Evolutionary conservation across 768 basidiomycete genomes (phyloP).

Genomic region (Lactarius deliciosus): DNA sequence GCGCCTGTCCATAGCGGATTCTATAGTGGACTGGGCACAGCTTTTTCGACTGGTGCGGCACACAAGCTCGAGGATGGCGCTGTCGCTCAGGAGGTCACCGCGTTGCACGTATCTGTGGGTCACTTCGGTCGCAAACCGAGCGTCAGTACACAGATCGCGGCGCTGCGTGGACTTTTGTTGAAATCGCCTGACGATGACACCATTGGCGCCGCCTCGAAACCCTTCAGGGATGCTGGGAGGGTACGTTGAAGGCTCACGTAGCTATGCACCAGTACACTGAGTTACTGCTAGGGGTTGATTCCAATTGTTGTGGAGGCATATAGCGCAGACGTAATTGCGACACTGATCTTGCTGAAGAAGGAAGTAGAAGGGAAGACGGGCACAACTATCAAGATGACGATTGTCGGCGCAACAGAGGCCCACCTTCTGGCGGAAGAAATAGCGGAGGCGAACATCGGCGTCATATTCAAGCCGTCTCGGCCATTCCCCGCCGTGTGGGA

Average conservation of each 20-base stretch:
- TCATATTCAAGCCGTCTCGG: slow-evolving; percentile 65
- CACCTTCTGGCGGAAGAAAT: slow-evolving; percentile 73
- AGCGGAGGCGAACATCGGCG: slow-evolving; percentile 62
- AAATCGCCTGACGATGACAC: slow-evolving; percentile 33
- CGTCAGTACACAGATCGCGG: slow-evolving; percentile 66
- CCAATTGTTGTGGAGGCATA: slow-evolving; percentile 62
- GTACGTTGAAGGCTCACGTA: slow-evolving; percentile 35
- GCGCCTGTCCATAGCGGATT: slow-evolving; percentile 58
- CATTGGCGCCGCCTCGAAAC: slow-evolving; percentile 41
- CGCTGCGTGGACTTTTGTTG: slow-evolving; percentile 53
- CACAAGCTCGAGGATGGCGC: slow-evolving; percentile 62
- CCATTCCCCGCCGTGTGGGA: slow-evolving; percentile 78
- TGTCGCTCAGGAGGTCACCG: slow-evolving; percentile 61
- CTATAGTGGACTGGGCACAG: slow-evolving; percentile 59
- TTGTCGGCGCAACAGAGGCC: slow-evolving; percentile 62
- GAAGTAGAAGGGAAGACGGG: slow-evolving; percentile 52
- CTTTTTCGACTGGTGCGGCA: slow-evolving; percentile 57
- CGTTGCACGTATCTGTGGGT: slow-evolving; percentile 63
- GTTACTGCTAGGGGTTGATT: slow-evolving; percentile 45
- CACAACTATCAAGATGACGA: slow-evolving; percentile 46
- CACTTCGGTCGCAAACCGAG: slow-evolving; percentile 47
- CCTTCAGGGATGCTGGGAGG: slow-evolving; percentile 46
- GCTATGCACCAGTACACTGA: slow-evolving; percentile 1
- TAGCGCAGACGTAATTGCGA: slow-evolving; percentile 70
- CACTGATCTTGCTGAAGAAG: slow-evolving; percentile 59